Base-by-base conservation (phyloP, 768 basidiomycete species). In the Flagelloscypha sp. region DNA sequence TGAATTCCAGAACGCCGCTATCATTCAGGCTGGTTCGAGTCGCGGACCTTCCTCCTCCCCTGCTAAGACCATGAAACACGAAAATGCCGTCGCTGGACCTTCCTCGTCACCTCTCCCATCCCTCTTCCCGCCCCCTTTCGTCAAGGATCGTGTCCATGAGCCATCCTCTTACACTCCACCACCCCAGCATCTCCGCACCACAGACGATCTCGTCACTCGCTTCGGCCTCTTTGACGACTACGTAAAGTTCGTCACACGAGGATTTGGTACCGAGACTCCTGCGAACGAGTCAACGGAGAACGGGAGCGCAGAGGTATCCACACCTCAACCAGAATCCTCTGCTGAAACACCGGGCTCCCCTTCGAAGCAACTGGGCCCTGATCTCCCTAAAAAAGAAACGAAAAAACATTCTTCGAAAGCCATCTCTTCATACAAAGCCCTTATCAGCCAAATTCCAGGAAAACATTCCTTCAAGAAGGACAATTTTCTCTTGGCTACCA, bases 401-500 rank as follows among this genome's bases (percentile, higher is more conserved):
- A n/a, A n/a, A n/a, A n/a, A n/a, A n/a, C n/a, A n/a, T n/a, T n/a
- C n/a, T n/a, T n/a, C n/a, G n/a, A n/a, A n/a, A n/a, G n/a, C n/a
- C n/a, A n/a, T n/a, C n/a, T n/a, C n/a, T n/a, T n/a, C n/a, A n/a
- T n/a, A n/a, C n/a, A n/a, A n/a, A n/a, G n/a, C n/a, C n/a, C n/a
- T n/a, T n/a, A n/a, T n/a, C n/a, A n/a, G n/a, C n/a, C n/a, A n/a
- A n/a, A n/a, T n/a, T n/a, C n/a, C 45, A 80, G 79, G 84, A 40
- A 86, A 85, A 54, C 84, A 86, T 44, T 81, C 83, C 19, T 66
- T 73, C 66, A 84, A 83, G 63, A 87, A 80, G 54, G 84, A 87
- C 47, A 76, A 80, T 40, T 84, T 74, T 55, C 56, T 87, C 33
- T 66, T 65, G 24, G 74, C 60, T 1, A 74, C 74, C 44, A 82